Base-by-base conservation (phyloP, 2,329 filamentous ascomycete species). In the Cercospora zeae-maydis region DNA sequence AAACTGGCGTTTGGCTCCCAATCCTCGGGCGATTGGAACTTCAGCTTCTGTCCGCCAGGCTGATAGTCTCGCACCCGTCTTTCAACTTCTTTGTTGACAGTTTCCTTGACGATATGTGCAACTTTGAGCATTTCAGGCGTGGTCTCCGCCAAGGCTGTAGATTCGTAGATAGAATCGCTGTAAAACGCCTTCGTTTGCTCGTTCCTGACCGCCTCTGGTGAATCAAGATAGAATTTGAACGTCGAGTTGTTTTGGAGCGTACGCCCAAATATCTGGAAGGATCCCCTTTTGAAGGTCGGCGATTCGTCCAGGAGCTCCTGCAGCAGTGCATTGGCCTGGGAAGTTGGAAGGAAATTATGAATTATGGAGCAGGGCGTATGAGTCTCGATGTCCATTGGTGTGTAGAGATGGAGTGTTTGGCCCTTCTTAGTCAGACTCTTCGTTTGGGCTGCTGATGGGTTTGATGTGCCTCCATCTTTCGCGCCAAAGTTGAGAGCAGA, bases 1-100 rank as follows among this genome's bases (percentile, higher is more conserved):
- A 97, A 93, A 0, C 93, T 92, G 0, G 92, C 91, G 73, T 98
- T 98, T 9, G 93, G 91, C 8, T 80, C 80, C 93, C 93, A 98
- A 0, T 82, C 77, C 0, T 83, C 76, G 0, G 91, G 84, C 0
- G 88, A 89, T 72, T 97, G 93, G 69, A 90, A 87, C 69, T 83
- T 87, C 30, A 97, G 83, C 75, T 93, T 96, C 74, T 85, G 82
- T 11, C 87, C 86, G 16, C 79, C 79, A 0, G 89, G 88, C 64
- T 95, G 91, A 59, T 83, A 83, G 2, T 84, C 82, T 53, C 79
- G 79, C 64, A 93, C 95, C 7, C 92, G 87, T 6, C 82, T 80
- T 59, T 84, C 78, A n/a, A 96, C 88, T 73, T 95, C 90, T 1
- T 77, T 71, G 70, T 97, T 96, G 62, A 98, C 93, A 0, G 86